A percentile compares a stretch with the other conserved stretches of the same genome.
Conservation (phyloP, 768 basidiomycete species). For the Punctularia strigosozonata region DNA sequence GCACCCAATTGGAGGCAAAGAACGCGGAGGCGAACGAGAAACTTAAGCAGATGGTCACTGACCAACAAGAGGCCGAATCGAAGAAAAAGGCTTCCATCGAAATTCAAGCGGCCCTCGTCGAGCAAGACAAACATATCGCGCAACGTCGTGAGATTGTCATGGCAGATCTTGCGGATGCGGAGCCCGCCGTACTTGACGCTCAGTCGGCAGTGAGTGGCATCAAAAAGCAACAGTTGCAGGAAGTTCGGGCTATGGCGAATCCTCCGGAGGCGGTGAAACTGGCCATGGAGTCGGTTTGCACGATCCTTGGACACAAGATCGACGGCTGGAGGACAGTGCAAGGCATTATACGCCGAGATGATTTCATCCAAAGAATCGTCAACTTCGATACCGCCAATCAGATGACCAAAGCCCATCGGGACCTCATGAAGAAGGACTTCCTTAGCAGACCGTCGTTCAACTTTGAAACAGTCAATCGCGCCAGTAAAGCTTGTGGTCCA, state of each 20-base stretch:
- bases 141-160: slow-evolving; percentile 83
- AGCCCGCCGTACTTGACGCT: slow-evolving; percentile 93
- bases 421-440: slow-evolving; percentile 88
- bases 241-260: slow-evolving; percentile 97
- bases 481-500: slow-evolving; percentile 94
- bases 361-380: slow-evolving; percentile 93
- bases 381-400: slow-evolving; percentile 87
- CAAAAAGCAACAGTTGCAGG: slow-evolving; percentile 89
- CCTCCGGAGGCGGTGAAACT: slow-evolving; percentile 96
- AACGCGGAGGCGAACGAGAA: slow-evolving; percentile 95
- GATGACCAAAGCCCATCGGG: slow-evolving; percentile 84
- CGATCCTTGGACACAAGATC: slow-evolving; percentile 90
- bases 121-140: slow-evolving; percentile 83
- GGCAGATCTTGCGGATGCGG: slow-evolving; percentile 93
- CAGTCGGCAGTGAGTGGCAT: slow-evolving; percentile 96
- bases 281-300: slow-evolving; percentile 98
- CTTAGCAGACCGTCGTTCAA: slow-evolving; percentile 84
- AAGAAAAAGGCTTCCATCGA: slow-evolving; percentile 95
- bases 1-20: slow-evolving; percentile 86
- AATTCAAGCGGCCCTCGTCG: slow-evolving; percentile 86
- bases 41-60: slow-evolving; percentile 92
- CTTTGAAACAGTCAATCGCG: slow-evolving; percentile 90
- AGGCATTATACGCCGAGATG: slow-evolving; percentile 88
- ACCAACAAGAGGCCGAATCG: slow-evolving; percentile 98
- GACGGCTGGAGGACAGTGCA: slow-evolving; percentile 96